phyloP scores from a whole-genome alignment of 2,329 filamentous ascomycete genomes.

The Cladosporium sp. region DNA sequence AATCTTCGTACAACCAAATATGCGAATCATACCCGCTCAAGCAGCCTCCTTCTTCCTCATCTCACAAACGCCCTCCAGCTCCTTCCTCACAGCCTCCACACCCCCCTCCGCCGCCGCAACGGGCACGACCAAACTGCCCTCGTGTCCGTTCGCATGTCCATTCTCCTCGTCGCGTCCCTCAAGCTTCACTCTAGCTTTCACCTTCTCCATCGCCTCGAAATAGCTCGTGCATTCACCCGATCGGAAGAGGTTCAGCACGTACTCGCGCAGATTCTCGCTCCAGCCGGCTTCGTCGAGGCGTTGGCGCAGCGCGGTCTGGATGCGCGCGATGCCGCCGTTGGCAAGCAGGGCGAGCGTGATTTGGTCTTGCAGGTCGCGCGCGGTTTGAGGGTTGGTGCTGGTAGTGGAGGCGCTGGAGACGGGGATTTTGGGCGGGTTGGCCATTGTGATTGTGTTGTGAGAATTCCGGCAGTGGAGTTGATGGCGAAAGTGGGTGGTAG shows the following conservation, averaged over 20 bases:
- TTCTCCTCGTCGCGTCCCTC: slow-evolving; percentile 30
- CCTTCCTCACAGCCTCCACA: slow-evolving; percentile 53
- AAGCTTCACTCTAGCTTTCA: slow-evolving; percentile 44
- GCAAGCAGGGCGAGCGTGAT: slow-evolving; percentile 51
- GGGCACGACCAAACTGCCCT: slow-evolving; percentile 36
- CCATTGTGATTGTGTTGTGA: slow-evolving; percentile 10
- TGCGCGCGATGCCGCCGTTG: slow-evolving; percentile 55
- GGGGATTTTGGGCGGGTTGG: slow-evolving; percentile 34
- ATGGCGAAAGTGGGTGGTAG: background rate
- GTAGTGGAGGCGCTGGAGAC: slow-evolving; percentile 47
- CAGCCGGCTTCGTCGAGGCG: slow-evolving; percentile 61
- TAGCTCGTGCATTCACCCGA: slow-evolving; percentile 60
- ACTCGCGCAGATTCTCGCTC: slow-evolving; percentile 57
- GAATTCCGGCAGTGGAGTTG: background rate
- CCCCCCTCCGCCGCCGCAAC: slow-evolving; percentile 53
- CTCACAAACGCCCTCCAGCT: slow-evolving; percentile 54
- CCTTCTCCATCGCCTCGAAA: slow-evolving; percentile 57
- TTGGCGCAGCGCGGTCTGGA: slow-evolving; percentile 57
- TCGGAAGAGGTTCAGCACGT: slow-evolving; percentile 59
- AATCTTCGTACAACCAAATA: background rate
- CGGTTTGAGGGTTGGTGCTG: slow-evolving; percentile 32
- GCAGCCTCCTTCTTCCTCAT: slow-evolving; percentile 41
- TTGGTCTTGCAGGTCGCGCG: slow-evolving; percentile 40
- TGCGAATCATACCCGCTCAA: background rate
- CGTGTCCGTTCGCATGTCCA: slow-evolving; percentile 26